phyloP scores from a whole-genome alignment of 768 basidiomycete genomes.

The Amanita pseudoporphyria region DNA sequence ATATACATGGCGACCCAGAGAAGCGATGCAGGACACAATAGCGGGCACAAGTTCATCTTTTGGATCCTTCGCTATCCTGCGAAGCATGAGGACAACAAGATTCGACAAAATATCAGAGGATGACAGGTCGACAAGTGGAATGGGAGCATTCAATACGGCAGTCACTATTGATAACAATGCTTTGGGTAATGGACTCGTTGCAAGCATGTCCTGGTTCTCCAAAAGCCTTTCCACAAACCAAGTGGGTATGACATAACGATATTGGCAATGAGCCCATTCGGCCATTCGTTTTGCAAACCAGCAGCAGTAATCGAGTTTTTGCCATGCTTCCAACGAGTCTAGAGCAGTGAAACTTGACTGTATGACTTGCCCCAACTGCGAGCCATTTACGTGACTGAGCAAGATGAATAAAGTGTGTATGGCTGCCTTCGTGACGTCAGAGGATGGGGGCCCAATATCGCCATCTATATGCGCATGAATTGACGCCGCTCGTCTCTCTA shows the following conservation, averaged over 20 bases:
- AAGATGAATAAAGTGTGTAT: slow-evolving; percentile 65
- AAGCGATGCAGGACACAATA: slow-evolving; percentile 69
- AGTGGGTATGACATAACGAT: slow-evolving; percentile 84
- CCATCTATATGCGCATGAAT: slow-evolving; percentile 86
- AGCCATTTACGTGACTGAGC: slow-evolving; percentile 65
- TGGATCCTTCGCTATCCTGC: slow-evolving; percentile 51
- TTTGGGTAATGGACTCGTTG: slow-evolving; percentile 40
- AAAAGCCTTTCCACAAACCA: slow-evolving; percentile 72
- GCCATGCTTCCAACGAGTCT: slow-evolving; percentile 56
- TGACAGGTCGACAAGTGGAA: slow-evolving; percentile 80
- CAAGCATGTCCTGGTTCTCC: slow-evolving; percentile 44
- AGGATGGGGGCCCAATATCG: slow-evolving; percentile 68
- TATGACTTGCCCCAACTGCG: slow-evolving; percentile 64
- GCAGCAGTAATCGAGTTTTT: slow-evolving; percentile 56
- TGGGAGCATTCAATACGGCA: slow-evolving; percentile 72
- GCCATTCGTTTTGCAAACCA: slow-evolving; percentile 74
- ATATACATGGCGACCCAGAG: slow-evolving; percentile 85
- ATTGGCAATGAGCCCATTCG: slow-evolving; percentile 91
- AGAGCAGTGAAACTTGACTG: slow-evolving; percentile 65
- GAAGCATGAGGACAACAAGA: slow-evolving; percentile 64
- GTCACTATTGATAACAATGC: slow-evolving; percentile 73
- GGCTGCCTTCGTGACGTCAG: slow-evolving; percentile 67
- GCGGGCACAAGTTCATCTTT: slow-evolving; percentile 57
- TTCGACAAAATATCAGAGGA: slow-evolving; percentile 84
- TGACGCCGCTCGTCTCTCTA: slow-evolving; percentile 80